Evolutionary conservation across 441 rosid species (phyloP), one percentile per base, ranked within the genome.

Genomic region (Populus hybrid): DNA sequence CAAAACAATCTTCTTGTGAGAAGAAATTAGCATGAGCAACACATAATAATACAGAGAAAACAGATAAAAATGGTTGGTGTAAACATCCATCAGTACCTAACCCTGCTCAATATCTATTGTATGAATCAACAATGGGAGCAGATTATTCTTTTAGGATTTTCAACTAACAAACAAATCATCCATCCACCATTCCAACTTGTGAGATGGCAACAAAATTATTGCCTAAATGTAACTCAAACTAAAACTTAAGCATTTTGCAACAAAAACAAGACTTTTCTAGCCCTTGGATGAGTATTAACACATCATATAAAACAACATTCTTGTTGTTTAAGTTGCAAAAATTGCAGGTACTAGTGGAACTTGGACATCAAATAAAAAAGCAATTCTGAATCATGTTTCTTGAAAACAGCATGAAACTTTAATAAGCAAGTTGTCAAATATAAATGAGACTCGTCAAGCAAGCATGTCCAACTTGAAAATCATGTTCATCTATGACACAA

Each of bases 11-110:
- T 61, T 35, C 30, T 71, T 75, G 68, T 67, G 69, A 71, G 64
- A 75, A 35, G 72, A 21, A 36, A 72, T 18, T 28, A 40, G 69
- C 67, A 66, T 64, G 32, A 74, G 57, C 40, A 72, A 64, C 42
- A 72, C 1, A 42, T 12, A 46, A 65, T 28, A 19, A 78, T 72
- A 21, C 3, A 40, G 63, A 69, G 18, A 28, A 76, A 61, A 7
- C 21, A 34, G 12, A 72, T 68, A n/a, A 73, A 9, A 24, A 30
- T 42, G 75, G 46, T 57, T 14, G 26, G 14, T 53, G 24, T 7
- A 26, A 75, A 50, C 7, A 74, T 57, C 9, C 61, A 63, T 66
- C 61, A 10, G 23, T 21, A 53, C 69, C 36, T 23, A 26, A 10
- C 50, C 50, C 67, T 24, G 24, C 36, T 53, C 61, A 67, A 72